A percentile compares a stretch with the other conserved stretches of the same genome.
Conservation (phyloP, 2,329 filamentous ascomycete species). For the Botrytis squamosa region DNA sequence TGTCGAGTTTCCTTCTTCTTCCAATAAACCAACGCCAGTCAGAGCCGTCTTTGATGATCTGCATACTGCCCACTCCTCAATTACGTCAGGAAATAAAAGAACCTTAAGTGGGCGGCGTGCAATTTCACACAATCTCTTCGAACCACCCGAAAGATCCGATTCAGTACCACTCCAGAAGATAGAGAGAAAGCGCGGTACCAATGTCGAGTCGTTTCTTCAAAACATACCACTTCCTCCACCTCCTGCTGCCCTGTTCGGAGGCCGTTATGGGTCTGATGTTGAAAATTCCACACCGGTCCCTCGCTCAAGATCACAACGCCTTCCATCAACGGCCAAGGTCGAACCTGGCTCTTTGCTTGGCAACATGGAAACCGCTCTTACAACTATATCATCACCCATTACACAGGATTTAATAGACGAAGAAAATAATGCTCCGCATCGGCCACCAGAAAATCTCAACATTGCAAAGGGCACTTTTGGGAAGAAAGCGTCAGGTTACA, state of each 20-base stretch:
- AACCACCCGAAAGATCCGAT: slow-evolving; percentile 22
- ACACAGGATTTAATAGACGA: slow-evolving; percentile 9
- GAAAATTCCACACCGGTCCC: slow-evolving; percentile 15
- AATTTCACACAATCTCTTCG: slow-evolving; percentile 18
- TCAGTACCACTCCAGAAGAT: slow-evolving; percentile 31
- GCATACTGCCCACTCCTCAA: slow-evolving; percentile 34
- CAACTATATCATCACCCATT: slow-evolving; percentile 16
- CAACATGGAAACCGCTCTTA: slow-evolving; percentile 21
- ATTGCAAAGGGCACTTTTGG: slow-evolving; percentile 6
- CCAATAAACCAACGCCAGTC: slow-evolving; percentile 27
- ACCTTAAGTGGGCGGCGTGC: slow-evolving; percentile 18
- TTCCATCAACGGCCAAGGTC: neutral
- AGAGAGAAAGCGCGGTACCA: slow-evolving; percentile 12
- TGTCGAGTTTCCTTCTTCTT: neutral
- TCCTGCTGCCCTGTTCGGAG: slow-evolving; percentile 18
- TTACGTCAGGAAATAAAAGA: slow-evolving; percentile 34
- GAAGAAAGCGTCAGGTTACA: neutral
- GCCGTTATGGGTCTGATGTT: slow-evolving; percentile 5
- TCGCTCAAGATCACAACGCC: slow-evolving; percentile 15
- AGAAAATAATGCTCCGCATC: neutral
- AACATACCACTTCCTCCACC: slow-evolving; percentile 25
- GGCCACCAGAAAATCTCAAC: slow-evolving; percentile 14
- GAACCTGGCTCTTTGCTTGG: slow-evolving; percentile 7
- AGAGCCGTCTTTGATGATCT: slow-evolving; percentile 36
- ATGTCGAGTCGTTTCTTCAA: slow-evolving; percentile 19